Conservation (phyloP, 2,329 filamentous ascomycete genomes). For the Pseudocercospora musae region DNA sequence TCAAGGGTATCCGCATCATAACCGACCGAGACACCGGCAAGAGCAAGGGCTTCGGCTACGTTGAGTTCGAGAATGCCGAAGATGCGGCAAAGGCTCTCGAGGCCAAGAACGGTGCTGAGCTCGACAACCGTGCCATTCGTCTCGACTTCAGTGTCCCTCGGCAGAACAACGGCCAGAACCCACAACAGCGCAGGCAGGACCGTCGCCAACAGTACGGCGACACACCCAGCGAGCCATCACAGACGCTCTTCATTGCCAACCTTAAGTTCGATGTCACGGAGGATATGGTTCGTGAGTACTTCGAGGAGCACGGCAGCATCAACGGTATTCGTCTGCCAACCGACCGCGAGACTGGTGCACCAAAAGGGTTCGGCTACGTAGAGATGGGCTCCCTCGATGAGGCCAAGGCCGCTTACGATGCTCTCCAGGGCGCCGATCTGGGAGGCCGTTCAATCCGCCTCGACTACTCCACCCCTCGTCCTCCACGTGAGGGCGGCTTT, state of each 20-base stretch:
- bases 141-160: constrained; percentile 73
- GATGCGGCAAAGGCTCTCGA: constrained; percentile 69
- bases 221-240: constrained; percentile 69
- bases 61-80: constrained; percentile 72
- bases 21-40: constrained; percentile 76
- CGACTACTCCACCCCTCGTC: constrained; percentile 72
- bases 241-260: constrained; percentile 91
- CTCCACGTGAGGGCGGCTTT: constrained; percentile 46
- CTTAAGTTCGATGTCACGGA: constrained; percentile 79
- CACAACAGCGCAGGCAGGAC: constrained; percentile 46
- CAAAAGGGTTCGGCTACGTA: constrained; percentile 92
- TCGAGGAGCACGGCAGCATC: constrained; percentile 67
- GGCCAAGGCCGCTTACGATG: constrained; percentile 69
- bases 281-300: constrained; percentile 70
- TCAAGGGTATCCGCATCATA: constrained; percentile 73
- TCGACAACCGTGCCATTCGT: constrained; percentile 73
- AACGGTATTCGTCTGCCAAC: constrained; percentile 83
- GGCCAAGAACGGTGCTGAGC: constrained; percentile 68
- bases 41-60: constrained; percentile 89
- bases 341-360: constrained; percentile 75
- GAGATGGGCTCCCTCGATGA: constrained; percentile 79
- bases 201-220: constrained; percentile 73
- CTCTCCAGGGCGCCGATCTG: constrained; percentile 68
- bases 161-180: constrained; percentile 45
- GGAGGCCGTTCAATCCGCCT: constrained; percentile 73